These are phyloP conservation scores for Malus domestica DNA, from an alignment of 306 rosid genomes.

Conservation along the genomic window ASM211411v1 NC_041790.1:35171001-35171500, in stretches of 20 bases:
- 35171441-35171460: too few relatives aligned
- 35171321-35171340: neutral
- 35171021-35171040: slow-evolving; percentile 86
- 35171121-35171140: too few relatives aligned
- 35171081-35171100: slow-evolving; percentile 94
- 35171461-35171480: too few relatives aligned
- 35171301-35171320: neutral
- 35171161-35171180: too few relatives aligned
- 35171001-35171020: slow-evolving; percentile 77
- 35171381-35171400: too few relatives aligned
- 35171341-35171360: neutral
- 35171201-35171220: neutral
- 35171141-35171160: too few relatives aligned
- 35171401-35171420: too few relatives aligned
- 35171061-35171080: slow-evolving; percentile 92
- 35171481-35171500: too few relatives aligned
- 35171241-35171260: neutral
- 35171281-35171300: neutral
- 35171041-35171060: slow-evolving; percentile 81
- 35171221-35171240: neutral
- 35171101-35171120: slow-evolving; percentile 7
- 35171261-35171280: neutral
- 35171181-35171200: too few relatives aligned
- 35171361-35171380: too few relatives aligned
- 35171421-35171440: too few relatives aligned